Conservation (phyloP, 75 land plant genomes). For the Cunninghamia lanceolata region DNA sequence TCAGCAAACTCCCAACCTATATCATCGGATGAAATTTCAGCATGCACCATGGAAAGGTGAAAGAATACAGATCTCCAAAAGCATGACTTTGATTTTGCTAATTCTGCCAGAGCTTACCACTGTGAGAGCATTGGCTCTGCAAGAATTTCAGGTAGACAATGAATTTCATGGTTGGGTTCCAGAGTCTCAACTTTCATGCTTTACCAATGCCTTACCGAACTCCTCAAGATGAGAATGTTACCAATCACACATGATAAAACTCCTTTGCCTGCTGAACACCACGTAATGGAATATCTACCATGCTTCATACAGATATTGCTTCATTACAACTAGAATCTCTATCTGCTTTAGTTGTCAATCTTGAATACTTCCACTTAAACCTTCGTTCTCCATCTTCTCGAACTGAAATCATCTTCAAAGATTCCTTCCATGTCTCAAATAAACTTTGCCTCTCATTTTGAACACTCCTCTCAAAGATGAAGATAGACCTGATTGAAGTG, state of each 20-base stretch:
- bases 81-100: conserved; percentile 51
- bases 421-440: conserved; percentile 37
- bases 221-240: neutral
- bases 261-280: too few relatives aligned
- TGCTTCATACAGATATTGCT: too few relatives aligned
- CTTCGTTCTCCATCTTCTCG: conserved; percentile 1
- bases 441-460: conserved; percentile 58
- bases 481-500: too few relatives aligned
- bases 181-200: conserved; percentile 60
- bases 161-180: conserved; percentile 53
- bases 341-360: neutral
- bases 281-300: too few relatives aligned
- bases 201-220: conserved; percentile 67
- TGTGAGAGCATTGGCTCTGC: conserved; percentile 62
- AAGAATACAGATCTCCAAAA: conserved; percentile 78
- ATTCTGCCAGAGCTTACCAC: conserved; percentile 66
- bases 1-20: conserved; percentile 42
- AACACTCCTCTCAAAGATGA: too few relatives aligned
- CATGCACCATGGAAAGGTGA: conserved; percentile 43
- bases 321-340: too few relatives aligned
- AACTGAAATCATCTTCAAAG: conserved; percentile 8
- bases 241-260: too few relatives aligned
- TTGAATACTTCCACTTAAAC: conserved; percentile 13
- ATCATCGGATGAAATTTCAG: conserved; percentile 46
- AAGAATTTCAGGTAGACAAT: conserved; percentile 51